These are phyloP conservation scores for Limnanthes douglasii DNA, from an alignment of 345 rosid species.

Conservation along the genomic window DNA sequence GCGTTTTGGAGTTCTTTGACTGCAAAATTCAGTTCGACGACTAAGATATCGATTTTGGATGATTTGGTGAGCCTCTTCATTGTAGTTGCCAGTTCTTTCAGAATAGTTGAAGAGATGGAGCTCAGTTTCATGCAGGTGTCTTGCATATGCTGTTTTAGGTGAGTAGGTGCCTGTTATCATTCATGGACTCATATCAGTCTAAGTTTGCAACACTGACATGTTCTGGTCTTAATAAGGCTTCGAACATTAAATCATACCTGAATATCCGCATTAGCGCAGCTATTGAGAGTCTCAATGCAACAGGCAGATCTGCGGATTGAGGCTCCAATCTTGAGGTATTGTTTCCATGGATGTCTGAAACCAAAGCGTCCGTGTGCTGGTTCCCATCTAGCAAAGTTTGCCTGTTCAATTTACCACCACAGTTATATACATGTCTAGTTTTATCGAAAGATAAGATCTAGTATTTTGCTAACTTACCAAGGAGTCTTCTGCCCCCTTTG, in stretches of 20 bases:
- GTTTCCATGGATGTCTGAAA: constrained; percentile 72
- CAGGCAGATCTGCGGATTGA: constrained; percentile 49
- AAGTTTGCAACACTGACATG: constrained; percentile 4
- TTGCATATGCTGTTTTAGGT: constrained; percentile 24
- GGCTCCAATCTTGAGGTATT: constrained; percentile 52
- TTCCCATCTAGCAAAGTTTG: constrained; percentile 68
- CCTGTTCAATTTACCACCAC: constrained; percentile 15
- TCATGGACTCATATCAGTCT: background rate
- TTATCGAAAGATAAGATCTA: background rate
- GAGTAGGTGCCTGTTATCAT: constrained; percentile 28
- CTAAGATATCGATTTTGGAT: constrained; percentile 20
- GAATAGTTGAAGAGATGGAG: constrained; percentile 21
- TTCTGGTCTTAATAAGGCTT: background rate
- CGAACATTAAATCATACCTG: constrained; percentile 17
- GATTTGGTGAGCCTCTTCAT: constrained; percentile 31
- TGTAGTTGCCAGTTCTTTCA: constrained; percentile 31
- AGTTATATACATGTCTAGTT: background rate
- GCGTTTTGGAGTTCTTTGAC: constrained; percentile 37
- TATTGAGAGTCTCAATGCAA: constrained; percentile 41
- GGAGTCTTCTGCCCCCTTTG: constrained; percentile 60
- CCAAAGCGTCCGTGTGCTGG: constrained; percentile 59
- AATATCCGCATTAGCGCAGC: constrained; percentile 24
- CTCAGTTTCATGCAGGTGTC: constrained; percentile 24
- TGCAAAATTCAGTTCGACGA: constrained; percentile 41
- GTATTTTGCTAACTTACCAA: constrained; percentile 25